A percentile compares a stretch with the other conserved stretches of the same genome.
Conservation (phyloP, 129 eudicot genomes). For the Pulicaria dysenterica region DNA sequence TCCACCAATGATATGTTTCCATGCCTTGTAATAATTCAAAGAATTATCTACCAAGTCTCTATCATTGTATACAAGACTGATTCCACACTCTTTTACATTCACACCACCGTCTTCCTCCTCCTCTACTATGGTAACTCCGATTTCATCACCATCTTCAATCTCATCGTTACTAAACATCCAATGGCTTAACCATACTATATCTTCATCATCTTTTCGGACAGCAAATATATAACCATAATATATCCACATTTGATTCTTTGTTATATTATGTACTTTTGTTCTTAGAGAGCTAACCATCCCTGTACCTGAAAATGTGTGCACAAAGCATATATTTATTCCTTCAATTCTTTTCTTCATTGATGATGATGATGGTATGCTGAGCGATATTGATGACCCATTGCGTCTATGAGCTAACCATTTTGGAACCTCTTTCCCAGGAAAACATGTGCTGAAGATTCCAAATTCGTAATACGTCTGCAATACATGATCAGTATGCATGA, state of each 20-base stretch:
- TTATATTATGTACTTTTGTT: background rate
- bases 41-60: no score
- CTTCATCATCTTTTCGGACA: background rate
- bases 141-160: no score
- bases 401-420: conserved; percentile 5
- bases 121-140: no score
- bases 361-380: background rate
- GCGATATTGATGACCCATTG: background rate
- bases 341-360: background rate
- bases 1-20: no score
- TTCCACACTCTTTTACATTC: no score
- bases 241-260: background rate
- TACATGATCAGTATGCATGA: background rate
- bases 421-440: conserved; percentile 23
- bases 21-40: no score
- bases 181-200: background rate
- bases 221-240: background rate
- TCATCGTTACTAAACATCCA: no score
- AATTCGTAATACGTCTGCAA: background rate
- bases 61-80: no score
- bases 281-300: background rate
- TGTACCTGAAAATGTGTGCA: conserved; percentile 2
- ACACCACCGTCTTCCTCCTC: no score
- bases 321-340: conserved; percentile 21
- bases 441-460: conserved; percentile 19